Conservation (phyloP, 352 stramenopile genomes). For the Pythium sp. region DNA sequence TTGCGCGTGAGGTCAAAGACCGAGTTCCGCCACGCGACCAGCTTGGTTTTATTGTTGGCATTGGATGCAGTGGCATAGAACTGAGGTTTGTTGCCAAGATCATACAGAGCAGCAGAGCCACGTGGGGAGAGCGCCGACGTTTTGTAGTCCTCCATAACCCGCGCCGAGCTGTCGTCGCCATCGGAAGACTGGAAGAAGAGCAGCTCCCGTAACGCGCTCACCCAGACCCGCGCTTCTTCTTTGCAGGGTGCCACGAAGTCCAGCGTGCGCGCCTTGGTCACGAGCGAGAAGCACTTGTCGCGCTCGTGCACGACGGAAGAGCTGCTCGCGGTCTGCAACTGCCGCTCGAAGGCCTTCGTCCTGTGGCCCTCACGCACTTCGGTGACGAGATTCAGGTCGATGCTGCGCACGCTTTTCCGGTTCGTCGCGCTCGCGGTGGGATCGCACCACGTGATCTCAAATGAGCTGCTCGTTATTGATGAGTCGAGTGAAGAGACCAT, state of each 20-base stretch:
- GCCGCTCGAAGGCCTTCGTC: constrained; percentile 61
- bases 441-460: constrained; percentile 71
- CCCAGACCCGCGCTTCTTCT: constrained; percentile 70
- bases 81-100: constrained; percentile 3
- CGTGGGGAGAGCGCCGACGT: constrained; percentile 37
- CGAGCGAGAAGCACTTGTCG: constrained; percentile 70
- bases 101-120: not conserved
- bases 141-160: constrained; percentile 48
- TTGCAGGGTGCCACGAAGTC: constrained; percentile 80
- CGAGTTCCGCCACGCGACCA: constrained; percentile 47
- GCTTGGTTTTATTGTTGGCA: constrained; percentile 33
- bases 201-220: constrained; percentile 39
- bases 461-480: constrained; percentile 6
- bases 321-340: constrained; percentile 35
- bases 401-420: constrained; percentile 29
- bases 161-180: constrained; percentile 21
- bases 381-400: constrained; percentile 48
- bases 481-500: constrained; percentile 22
- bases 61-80: not conserved
- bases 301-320: constrained; percentile 37
- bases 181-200: constrained; percentile 24
- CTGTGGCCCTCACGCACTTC: constrained; percentile 55
- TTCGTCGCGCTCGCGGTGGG: constrained; percentile 40
- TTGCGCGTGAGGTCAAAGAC: constrained; percentile 62
- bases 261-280: constrained; percentile 53